Evolutionary conservation across 2,329 filamentous ascomycete genomes (phyloP), one percentile per base, ranked within the genome.

Genomic region (Teratosphaeria destructans): DNA sequence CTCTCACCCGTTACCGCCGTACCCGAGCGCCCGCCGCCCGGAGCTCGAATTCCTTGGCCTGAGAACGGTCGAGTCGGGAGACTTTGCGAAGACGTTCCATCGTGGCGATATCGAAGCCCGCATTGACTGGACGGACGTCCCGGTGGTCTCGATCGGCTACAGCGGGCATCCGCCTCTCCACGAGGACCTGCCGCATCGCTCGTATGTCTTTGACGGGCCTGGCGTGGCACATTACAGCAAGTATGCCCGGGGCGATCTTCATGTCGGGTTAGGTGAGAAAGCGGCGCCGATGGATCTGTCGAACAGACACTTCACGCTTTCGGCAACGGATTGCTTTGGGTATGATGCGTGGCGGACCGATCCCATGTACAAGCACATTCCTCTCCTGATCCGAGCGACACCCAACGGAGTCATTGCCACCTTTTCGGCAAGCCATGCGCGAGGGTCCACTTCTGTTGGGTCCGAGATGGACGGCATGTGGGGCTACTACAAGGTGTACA

Each of bases 381-480:
- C 87, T 0, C 78, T 90, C 0, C 76, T 90, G 32, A 85, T 90
- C 72, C 87, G 88, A 59, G 83, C 82, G 0, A 85, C 83, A 0
- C 81, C 84, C 0, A 68, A 80, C 2, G 86, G 85, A 0, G 86
- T 83, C 56, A 79, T 89, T 0, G 87, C 80, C 0, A 79, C 85
- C 19, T 88, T 90, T 70, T 89, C 86, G 0, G 86, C 85, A 0
- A 82, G 81, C 2, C 84, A 89, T 67, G 77, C 80, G 0, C 76
- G 86, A 57, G 86, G 85, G 0, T 80, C 79, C 16, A 89, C 85
- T 76, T 82, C 81, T 8, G 77, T 90, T 7, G 87, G 87, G 2
- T 83, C 83, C 1, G 87, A 90, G 71, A 86, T 90, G 72, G 87
- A 90, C 67, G 86, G 87, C 32, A 81, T 89, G 74, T 90, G 86